Percentiles rank a stretch among this genome's conserved stretches.
These are phyloP conservation scores for Phoenix roebelenii DNA, from an alignment of 176 grass and related monocot genomes.

Conservation along the genomic window DNA sequence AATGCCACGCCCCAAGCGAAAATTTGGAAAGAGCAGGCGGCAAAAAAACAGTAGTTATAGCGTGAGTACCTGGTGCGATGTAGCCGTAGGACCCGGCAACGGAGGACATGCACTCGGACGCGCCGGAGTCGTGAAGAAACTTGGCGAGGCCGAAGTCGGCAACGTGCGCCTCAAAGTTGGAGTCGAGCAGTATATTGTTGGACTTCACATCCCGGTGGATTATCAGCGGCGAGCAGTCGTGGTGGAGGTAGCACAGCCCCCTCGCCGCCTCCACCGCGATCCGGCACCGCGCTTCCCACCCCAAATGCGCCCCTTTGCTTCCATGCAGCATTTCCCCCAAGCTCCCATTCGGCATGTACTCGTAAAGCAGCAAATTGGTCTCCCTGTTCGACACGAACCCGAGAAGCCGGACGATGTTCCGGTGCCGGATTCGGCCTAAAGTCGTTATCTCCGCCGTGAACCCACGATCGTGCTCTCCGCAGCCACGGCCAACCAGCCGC, in stretches of 20 bases:
- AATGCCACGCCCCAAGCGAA: neutral
- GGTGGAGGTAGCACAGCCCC: slow-evolving; percentile 86
- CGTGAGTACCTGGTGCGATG: slow-evolving; percentile 71
- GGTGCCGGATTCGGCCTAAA: slow-evolving; percentile 73
- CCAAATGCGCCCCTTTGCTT: slow-evolving; percentile 55
- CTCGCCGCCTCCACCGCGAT: slow-evolving; percentile 66
- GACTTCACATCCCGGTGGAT: slow-evolving; percentile 90
- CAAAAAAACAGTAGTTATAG: neutral
- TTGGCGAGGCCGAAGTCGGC: slow-evolving; percentile 95
- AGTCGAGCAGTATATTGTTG: slow-evolving; percentile 89
- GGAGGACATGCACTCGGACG: slow-evolving; percentile 79
- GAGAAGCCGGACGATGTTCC: slow-evolving; percentile 74
- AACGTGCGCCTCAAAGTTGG: slow-evolving; percentile 74
- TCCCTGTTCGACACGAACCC: slow-evolving; percentile 80
- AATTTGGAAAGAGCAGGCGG: neutral
- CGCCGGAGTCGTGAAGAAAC: slow-evolving; percentile 38
- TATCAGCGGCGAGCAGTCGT: slow-evolving; percentile 70
- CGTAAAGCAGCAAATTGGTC: slow-evolving; percentile 76
- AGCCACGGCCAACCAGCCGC: slow-evolving; percentile 40
- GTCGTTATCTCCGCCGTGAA: slow-evolving; percentile 85
- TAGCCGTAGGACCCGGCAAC: slow-evolving; percentile 91
- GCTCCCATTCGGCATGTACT: slow-evolving; percentile 88
- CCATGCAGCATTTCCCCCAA: slow-evolving; percentile 80
- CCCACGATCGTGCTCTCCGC: slow-evolving; percentile 51
- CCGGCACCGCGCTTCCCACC: slow-evolving; percentile 43